phyloP scores from a whole-genome alignment of 371 early-diverging fungal species.

The Mucor plumbeus region DNA sequence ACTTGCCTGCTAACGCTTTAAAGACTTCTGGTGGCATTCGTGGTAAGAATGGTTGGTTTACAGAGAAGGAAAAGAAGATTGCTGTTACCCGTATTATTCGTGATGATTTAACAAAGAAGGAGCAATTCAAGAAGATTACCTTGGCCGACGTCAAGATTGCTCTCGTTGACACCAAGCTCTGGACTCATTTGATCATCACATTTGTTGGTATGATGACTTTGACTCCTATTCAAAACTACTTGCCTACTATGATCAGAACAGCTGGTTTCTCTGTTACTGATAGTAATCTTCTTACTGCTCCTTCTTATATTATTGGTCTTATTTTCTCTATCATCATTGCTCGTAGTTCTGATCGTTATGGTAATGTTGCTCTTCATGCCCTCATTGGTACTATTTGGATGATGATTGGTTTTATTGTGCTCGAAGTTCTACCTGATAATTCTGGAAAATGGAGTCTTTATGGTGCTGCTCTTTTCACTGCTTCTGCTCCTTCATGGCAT shows the following conservation, averaged over 20 bases:
- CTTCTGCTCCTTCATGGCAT: conserved; percentile 48
- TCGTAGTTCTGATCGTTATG: conserved; percentile 46
- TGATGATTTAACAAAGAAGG: conserved; percentile 56
- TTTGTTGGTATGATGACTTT: conserved; percentile 49
- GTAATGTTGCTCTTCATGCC: conserved; percentile 55
- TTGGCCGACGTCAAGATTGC: conserved; percentile 39
- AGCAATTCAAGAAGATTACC: conserved; percentile 32
- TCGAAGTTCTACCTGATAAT: conserved; percentile 45
- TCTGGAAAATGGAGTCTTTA: conserved; percentile 48
- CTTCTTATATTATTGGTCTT: conserved; percentile 47
- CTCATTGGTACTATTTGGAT: conserved; percentile 43
- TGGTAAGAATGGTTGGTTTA: conserved; percentile 44
- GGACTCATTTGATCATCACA: conserved; percentile 46
- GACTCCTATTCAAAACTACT: conserved; percentile 51
- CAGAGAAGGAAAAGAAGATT: conserved; percentile 46
- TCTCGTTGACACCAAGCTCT: conserved; percentile 49
- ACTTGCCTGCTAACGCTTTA: conserved; percentile 50
- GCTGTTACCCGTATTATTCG: conserved; percentile 62
- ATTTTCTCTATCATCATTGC: conserved; percentile 52
- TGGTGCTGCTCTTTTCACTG: conserved; percentile 19
- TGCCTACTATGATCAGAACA: conserved; percentile 57
- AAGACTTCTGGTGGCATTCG: conserved; percentile 44
- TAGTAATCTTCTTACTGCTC: conserved; percentile 61
- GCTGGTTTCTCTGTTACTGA: conserved; percentile 55
- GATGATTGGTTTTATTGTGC: conserved; percentile 45